phyloP scores from a whole-genome alignment of 352 stramenopile genomes.

The Globisporangium lucens region DNA sequence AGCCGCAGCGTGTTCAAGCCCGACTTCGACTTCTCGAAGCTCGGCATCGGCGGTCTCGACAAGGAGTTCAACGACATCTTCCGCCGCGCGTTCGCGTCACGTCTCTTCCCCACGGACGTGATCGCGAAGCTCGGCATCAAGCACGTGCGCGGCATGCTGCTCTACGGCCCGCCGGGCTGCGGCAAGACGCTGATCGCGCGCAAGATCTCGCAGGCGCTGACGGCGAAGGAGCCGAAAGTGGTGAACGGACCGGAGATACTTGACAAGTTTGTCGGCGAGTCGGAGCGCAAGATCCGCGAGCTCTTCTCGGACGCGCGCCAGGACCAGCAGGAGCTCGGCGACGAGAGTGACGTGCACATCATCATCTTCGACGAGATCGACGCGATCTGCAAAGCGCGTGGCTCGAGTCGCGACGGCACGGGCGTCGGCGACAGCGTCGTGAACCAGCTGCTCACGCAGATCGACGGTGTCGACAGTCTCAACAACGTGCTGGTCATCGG shows the following conservation, averaged over 20 bases:
- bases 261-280: slow-evolving; percentile 99
- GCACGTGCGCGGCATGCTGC: slow-evolving; percentile 94
- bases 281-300: slow-evolving; percentile 98
- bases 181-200: slow-evolving; percentile 98
- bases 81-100: slow-evolving; percentile 96
- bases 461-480: slow-evolving; percentile 98
- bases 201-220: slow-evolving; percentile 97
- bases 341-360: slow-evolving; percentile 98
- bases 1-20: slow-evolving; percentile 90
- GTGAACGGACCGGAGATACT: slow-evolving; percentile 99
- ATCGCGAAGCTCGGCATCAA: slow-evolving; percentile 98
- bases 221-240: slow-evolving; percentile 95
- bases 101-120: slow-evolving; percentile 96
- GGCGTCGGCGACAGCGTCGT: slow-evolving; percentile 98
- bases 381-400: slow-evolving; percentile 98
- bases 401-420: slow-evolving; percentile 91
- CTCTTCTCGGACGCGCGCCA: slow-evolving; percentile 94
- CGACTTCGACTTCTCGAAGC: slow-evolving; percentile 98
- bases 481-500: slow-evolving; percentile 99
- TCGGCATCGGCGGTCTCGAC: slow-evolving; percentile 98
- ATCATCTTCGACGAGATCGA: slow-evolving; percentile 99
- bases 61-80: slow-evolving; percentile 99
- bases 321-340: slow-evolving; percentile 89
- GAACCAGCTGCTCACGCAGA: slow-evolving; percentile 99
- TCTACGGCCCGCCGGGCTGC: slow-evolving; percentile 86